Base-by-base conservation (phyloP, 352 stramenopile genomes). In the Globisporangium okanoganense region DNA sequence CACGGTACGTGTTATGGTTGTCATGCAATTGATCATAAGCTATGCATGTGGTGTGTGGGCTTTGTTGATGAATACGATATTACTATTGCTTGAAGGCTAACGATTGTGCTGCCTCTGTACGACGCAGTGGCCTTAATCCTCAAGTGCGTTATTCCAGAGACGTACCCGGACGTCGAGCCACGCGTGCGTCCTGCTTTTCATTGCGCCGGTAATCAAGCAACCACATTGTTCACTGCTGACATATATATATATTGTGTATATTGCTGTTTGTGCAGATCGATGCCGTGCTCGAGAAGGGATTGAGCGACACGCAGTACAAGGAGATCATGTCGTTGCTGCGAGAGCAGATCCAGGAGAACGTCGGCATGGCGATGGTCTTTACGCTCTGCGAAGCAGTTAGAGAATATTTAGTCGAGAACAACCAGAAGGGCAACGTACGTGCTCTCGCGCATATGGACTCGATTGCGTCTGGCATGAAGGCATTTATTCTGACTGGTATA, bases 361-460 rank as follows among this genome's bases (percentile, higher is more conserved):
- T 89, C 54, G 85, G 85, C 52, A 94, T 95, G 82, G 82, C 83
- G 48, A 94, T 94, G 84, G 87, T 94, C 61, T 95, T 91, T 70
- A 92, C 82, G 51, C 56, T 95, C 35, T 88, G 79, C 59, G 86
- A 95, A 70, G 85, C 83, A 1, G 69, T 92, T 44, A 79, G 85
- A 35, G 86, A 94, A 71, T 95, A 93, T 70, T 75, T 95, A 62
- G 70, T 95, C 41, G 85, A 95, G 64, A 91, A 95, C 76, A 95
- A 95, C 70, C 75, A 82, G 38, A 75, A 91, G 64, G 86, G 82
- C 68, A 90, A 94, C 54, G 83, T 91, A 70, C 53, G 78, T 75
- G n/a, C 0, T 25, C 10, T 22, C 13, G 35, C 24, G 31, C 36
- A 13, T 13, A 41, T 51, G 38, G 18, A 38, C 24, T 38, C 14